These are phyloP conservation scores for Voacanga thouarsii DNA, from an alignment of 257 asterid genomes.

Conservation along the genomic window DNA sequence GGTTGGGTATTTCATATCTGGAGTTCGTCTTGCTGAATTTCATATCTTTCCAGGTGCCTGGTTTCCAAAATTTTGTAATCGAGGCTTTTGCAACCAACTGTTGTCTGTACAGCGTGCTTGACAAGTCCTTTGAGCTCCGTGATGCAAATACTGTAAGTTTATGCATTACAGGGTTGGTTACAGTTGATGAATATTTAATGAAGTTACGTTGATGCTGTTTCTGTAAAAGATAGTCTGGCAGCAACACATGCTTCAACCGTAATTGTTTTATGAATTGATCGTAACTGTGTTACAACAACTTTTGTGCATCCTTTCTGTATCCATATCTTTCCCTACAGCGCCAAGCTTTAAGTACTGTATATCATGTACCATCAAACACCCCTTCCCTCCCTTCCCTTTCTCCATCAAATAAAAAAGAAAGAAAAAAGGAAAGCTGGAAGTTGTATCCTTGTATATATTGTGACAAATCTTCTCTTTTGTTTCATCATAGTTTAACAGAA, in stretches of 20 bases:
- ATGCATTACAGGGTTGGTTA: background rate
- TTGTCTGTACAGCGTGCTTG: conserved; percentile 89
- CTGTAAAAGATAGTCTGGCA: background rate
- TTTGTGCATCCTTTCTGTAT: background rate
- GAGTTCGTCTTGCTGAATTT: conserved; percentile 25
- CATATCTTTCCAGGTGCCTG: conserved; percentile 73
- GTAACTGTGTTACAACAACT: background rate
- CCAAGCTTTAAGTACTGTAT: background rate
- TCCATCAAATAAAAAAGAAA: no score
- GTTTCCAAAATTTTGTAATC: conserved; percentile 70
- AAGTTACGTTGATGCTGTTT: background rate
- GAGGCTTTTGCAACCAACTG: conserved; percentile 80
- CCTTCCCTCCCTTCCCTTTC: no score
- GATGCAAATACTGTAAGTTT: conserved; percentile 94
- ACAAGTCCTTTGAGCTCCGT: conserved; percentile 80
- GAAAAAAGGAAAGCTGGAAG: no score
- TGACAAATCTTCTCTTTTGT: background rate
- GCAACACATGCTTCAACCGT: background rate
- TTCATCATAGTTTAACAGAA: no score
- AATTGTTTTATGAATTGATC: background rate
- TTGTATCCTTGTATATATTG: no score
- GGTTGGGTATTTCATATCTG: background rate
- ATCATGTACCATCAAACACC: no score
- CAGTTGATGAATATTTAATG: background rate
- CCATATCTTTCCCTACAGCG: background rate